Evolutionary conservation across 2,329 filamentous ascomycete species (phyloP), one percentile per base, ranked within the genome.

Genomic region (Ophiostoma triangulosporum): DNA sequence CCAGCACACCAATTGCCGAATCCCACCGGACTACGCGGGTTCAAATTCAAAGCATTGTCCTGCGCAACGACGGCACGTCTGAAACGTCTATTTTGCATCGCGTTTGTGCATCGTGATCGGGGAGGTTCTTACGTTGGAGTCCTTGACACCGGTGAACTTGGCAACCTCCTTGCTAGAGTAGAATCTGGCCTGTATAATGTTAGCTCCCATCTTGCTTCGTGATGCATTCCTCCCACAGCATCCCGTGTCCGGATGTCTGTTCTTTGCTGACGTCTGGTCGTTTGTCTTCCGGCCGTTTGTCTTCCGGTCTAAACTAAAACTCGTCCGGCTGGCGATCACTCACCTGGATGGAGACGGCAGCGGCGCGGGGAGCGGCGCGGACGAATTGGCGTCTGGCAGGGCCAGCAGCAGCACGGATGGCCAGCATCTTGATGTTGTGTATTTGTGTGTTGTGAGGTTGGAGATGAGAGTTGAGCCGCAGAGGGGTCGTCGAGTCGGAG

Each of bases 91-190:
- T 43, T n/a, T n/a, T n/a, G n/a, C n/a, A 24, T 11, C 26, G 4
- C 8, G 17, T 15, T 32, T 31, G n/a, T n/a, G n/a, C n/a, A n/a
- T 24, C 6, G 22, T 46, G 7, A n/a, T 48, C 27, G 22, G 22
- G 48, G 51, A 48, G 50, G 56, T 57, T 74, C 85, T 69, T 82
- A 93, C 88, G 76, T 91, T 84, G 68, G 84, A 74, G 68, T 86
- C 88, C 75, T 95, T 96, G 68, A 81, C 78, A 63, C 91, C 93
- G 65, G 88, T 84, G 77, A 96, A 98, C 75, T 93, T 87, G 70
- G 90, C 93, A 64, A 97, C 89, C 40, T 86, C 80, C 46, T 86
- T 81, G 57, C 78, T 71, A 70, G 69, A 67, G 74, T 79, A 67
- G 79, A 80, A 74, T 71, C 81, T 73, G 67, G 71, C 69, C 68